Percentiles rank a stretch among this genome's conserved stretches.
Conservation (phyloP, 2,329 filamentous ascomycete species). For the Aureobasidium melanogenum region DNA sequence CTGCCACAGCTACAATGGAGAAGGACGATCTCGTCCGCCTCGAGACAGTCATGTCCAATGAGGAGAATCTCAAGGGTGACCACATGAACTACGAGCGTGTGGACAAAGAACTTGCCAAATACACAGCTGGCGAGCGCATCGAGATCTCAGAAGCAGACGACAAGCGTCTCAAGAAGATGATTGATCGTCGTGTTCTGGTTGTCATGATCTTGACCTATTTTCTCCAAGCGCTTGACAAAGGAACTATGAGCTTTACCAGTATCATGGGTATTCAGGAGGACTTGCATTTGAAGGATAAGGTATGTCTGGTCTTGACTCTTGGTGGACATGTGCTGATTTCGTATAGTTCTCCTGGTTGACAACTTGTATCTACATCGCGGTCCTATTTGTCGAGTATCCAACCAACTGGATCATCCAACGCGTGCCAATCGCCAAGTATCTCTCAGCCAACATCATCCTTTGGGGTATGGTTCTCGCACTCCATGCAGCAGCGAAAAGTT, state of each 20-base stretch:
- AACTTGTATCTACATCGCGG: conserved; percentile 65
- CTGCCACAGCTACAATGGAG: not conserved
- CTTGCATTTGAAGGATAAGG: conserved; percentile 25
- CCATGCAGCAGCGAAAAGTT: conserved; percentile 54
- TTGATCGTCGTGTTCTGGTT: conserved; percentile 57
- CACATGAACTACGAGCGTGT: conserved; percentile 51
- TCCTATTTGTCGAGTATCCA: conserved; percentile 63
- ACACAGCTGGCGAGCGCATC: conserved; percentile 49
- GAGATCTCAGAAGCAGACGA: conserved; percentile 53
- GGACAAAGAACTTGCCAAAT: conserved; percentile 63
- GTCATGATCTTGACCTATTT: conserved; percentile 71
- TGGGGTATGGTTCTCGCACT: conserved; percentile 55
- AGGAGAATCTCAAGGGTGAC: conserved; percentile 38
- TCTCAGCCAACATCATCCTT: conserved; percentile 53
- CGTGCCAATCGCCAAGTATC: conserved; percentile 52
- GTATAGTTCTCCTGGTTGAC: conserved; percentile 60
- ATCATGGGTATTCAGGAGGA: conserved; percentile 30
- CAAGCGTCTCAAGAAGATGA: conserved; percentile 51
- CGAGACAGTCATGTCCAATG: conserved; percentile 40
- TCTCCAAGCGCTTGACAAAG: conserved; percentile 60
- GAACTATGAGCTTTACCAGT: conserved; percentile 48
- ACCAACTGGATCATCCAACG: conserved; percentile 56
- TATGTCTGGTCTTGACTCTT: conserved; percentile 9
- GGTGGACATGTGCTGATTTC: not conserved
- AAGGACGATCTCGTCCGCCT: conserved; percentile 32